Base-by-base conservation (phyloP, 208 protist species). In the Trichomonas gallinae region DNA sequence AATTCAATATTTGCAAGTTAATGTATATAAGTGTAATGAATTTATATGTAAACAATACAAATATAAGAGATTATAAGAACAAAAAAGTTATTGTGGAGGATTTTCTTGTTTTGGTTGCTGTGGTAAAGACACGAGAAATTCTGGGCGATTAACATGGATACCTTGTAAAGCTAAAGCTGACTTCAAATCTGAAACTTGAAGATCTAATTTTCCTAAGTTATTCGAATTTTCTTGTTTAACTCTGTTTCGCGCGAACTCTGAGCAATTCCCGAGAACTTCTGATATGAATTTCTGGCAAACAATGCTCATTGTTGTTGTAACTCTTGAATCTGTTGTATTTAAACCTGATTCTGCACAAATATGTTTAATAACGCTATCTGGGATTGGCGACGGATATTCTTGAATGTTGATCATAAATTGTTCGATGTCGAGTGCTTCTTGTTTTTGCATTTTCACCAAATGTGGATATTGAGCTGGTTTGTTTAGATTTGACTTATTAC, bases 341-440 rank as follows among this genome's bases (percentile, higher is more conserved):
- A 93, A 15, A 4, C 87, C 87, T 34, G 87, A 42, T 93, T 93
- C 87, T 15, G 87, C 40, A 21, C 42, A 42, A 93, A 93, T 51
- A 93, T 93, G 87, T 26, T 34, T 58, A 93, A 93, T 93, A 51
- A 93, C 87, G 26, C 40, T 51, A 38, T 93, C 87, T 10, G 87
- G 87, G 38, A 93, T 93, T 93, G 87, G 87, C 2, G 87, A 38
- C 51, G 87, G 87, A 51, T 93, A 93, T 38, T 93, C 87, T 72
- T 72, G 58, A 72, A 72, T 17, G 11, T 72, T 72, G 8, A 31
- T 72, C 58, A 72, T 31, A 21, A 72, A 72, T n/a, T 72, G 11
- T 72, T 72, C 58, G 26, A 72, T 72, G 4, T 72, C 58, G 58
- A 1, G 11, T 31, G 58, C 11, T n/a, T 72, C 58, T 72, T 72